phyloP scores from a whole-genome alignment of 2,329 filamentous ascomycete genomes.

The Penicillium brevicompactum region DNA sequence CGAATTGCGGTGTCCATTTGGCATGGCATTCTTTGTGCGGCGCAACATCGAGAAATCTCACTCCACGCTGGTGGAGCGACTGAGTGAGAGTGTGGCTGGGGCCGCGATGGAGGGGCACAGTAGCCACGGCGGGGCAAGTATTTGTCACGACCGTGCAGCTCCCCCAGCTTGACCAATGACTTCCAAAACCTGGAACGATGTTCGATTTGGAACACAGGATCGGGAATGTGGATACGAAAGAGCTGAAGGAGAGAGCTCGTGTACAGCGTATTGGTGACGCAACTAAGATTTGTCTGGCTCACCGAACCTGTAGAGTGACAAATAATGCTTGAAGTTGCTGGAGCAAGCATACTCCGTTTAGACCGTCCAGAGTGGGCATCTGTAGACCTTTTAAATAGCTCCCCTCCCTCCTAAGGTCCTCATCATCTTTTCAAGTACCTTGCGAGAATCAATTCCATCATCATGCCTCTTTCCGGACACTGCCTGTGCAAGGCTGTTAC shows the following conservation, averaged over 20 bases:
- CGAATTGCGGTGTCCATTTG: conserved; percentile 75
- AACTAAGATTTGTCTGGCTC: too few species aligned
- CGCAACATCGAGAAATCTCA: conserved; percentile 79
- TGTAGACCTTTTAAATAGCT: conserved; percentile 17
- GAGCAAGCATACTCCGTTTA: too few species aligned
- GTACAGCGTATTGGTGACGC: too few species aligned
- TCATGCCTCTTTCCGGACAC: conserved; percentile 68
- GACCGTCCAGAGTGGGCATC: too few species aligned
- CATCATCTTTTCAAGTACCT: conserved; percentile 26
- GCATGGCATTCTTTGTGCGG: conserved; percentile 75
- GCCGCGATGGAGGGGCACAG: conserved; percentile 33
- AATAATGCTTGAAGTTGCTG: too few species aligned
- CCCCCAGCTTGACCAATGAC: neutral
- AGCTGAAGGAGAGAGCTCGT: neutral
- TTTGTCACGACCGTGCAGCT: conserved; percentile 1
- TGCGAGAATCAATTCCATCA: conserved; percentile 32
- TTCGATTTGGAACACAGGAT: neutral
- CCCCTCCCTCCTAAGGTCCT: conserved; percentile 11
- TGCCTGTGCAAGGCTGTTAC: conserved; percentile 72
- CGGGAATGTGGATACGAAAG: neutral
- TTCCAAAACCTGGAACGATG: neutral
- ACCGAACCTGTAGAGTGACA: too few species aligned
- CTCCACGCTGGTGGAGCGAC: conserved; percentile 63
- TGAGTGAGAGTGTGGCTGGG: conserved; percentile 30
- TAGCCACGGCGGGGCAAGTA: neutral